Evolutionary conservation across 495 filamentous ascomycete genomes (phyloP).

Genomic region (Hypoxylon cercidicola): DNA sequence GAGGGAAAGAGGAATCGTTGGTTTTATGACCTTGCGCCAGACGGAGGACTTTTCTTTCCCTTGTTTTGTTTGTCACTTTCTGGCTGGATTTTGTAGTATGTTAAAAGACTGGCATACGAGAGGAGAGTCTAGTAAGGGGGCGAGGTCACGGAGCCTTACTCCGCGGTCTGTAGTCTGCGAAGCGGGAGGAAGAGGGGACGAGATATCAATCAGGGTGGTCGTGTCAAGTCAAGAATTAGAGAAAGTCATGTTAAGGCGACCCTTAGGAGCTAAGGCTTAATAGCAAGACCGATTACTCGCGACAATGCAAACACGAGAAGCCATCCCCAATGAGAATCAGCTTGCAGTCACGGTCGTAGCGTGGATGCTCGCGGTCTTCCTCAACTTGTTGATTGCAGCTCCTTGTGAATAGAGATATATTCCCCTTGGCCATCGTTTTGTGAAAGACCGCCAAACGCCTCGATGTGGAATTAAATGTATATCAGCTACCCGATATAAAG

Average conservation of each 20-base stretch:
- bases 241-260: slow-evolving; percentile 20
- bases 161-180: slow-evolving; percentile 3
- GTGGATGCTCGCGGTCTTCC: too few species aligned
- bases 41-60: slow-evolving; percentile 28
- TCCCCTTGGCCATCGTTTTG: too few species aligned
- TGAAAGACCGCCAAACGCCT: too few species aligned
- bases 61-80: slow-evolving; percentile 40
- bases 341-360: not conserved
- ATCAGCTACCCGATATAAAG: too few species aligned
- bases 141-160: slow-evolving; percentile 9
- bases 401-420: too few species aligned
- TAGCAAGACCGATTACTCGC: slow-evolving; percentile 38
- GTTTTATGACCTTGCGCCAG: slow-evolving; percentile 35
- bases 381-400: too few species aligned
- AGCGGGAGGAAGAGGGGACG: slow-evolving; percentile 28
- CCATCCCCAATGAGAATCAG: not conserved
- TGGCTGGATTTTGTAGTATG: slow-evolving; percentile 43
- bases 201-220: slow-evolving; percentile 19
- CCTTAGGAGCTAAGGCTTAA: slow-evolving; percentile 39
- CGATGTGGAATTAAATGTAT: too few species aligned
- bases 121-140: slow-evolving; percentile 17
- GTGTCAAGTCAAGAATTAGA: slow-evolving; percentile 33
- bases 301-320: slow-evolving; percentile 25
- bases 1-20: slow-evolving; percentile 24
- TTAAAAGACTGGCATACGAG: slow-evolving; percentile 29